Base-by-base conservation (phyloP, 169 alveolate genomes). In the Eimeria falciformis region DNA sequence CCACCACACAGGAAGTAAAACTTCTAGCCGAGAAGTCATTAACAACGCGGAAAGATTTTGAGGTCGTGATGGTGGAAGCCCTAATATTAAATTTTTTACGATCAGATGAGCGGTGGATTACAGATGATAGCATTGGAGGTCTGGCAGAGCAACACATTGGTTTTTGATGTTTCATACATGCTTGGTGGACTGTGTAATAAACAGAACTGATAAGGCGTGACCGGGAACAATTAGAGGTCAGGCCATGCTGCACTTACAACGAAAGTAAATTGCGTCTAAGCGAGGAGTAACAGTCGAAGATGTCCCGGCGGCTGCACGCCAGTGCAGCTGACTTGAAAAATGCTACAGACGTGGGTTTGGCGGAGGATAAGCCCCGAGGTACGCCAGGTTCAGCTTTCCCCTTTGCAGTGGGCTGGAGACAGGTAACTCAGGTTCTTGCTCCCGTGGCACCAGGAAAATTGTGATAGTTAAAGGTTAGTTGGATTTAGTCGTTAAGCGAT, bases 161-260 rank as follows among this genome's bases (percentile, higher is more conserved):
- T 45, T 45, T n/a, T 23, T 18, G 1, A 4, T 9, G 33, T 17
- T 33, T 23, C 0, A 18, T 62, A 3, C 14, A 1, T 1, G 11
- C 23, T 62, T 23, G 21, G 18, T 5, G 12, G 14, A 43, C n/a
- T 46, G 21, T 45, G 58, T 40, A 45, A 37, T 37, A 14, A 23
- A 43, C 85, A 75, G 85, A 50, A 9, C 40, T 75, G 40, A 75
- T 75, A 5, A 33, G 29, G 25, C 58, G 85, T 5, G 85, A 75
- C 7, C 33, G 85, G 45, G 85, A 75, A 43, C 85, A 75, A 47
- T 37, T 75, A 40, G 56, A 75, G 85, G 85, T 75, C 66, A 12
- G 85, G 14, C 45, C 25, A 6, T 0, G 18, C 29, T 9, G 50
- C n/a, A 37, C 55, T 27, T 11, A 5, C 45, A 66, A 0, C 53